These are phyloP conservation scores for Aurantiochytrium sp. DNA, from an alignment of 108 stramenopile species.

Conservation along the genomic window DNA sequence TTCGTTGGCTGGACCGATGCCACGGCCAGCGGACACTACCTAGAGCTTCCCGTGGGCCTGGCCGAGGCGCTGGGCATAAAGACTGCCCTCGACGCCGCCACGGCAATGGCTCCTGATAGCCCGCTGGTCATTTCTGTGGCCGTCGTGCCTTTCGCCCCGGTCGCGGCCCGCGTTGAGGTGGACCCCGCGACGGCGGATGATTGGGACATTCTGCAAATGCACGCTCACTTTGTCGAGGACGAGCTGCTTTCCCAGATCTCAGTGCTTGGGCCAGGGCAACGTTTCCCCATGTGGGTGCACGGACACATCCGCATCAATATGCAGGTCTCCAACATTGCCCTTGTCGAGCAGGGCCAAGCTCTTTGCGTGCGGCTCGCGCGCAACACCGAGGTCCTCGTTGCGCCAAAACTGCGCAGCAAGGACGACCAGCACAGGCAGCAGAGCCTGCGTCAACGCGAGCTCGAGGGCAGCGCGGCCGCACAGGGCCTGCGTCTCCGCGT, in stretches of 20 bases:
- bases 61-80: neutral
- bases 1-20: conserved; percentile 2
- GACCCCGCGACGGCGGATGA: neutral
- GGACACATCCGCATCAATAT: neutral
- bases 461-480: neutral
- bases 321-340: neutral
- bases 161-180: neutral
- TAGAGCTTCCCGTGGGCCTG: neutral
- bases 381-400: conserved; percentile 13
- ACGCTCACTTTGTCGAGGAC: conserved; percentile 15
- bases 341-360: neutral
- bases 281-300: neutral
- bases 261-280: neutral
- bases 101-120: neutral
- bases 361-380: conserved; percentile 7
- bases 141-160: neutral
- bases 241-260: neutral
- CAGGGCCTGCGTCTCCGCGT: neutral
- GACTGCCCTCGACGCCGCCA: neutral
- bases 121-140: neutral
- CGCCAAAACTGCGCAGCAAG: neutral
- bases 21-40: neutral
- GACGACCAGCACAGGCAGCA: neutral
- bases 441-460: neutral
- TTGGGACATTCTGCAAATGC: neutral